These are phyloP conservation scores for Prosopis cineraria DNA, from an alignment of 306 rosid species.

Conservation along the genomic window DNA sequence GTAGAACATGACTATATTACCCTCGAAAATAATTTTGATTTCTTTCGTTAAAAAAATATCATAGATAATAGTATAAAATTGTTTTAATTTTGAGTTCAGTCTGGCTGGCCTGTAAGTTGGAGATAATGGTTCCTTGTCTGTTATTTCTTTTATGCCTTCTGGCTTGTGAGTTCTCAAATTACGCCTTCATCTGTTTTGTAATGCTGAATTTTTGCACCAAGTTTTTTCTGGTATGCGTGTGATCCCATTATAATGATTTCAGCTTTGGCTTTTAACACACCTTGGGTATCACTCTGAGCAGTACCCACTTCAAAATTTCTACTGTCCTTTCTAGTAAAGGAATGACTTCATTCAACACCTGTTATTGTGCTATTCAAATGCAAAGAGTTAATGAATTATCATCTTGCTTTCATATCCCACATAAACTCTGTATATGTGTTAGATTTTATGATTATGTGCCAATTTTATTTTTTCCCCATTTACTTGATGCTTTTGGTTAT, in stretches of 20 bases:
- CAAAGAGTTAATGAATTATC: background rate
- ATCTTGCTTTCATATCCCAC: conserved; percentile 6
- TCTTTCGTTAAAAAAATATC: too few species aligned
- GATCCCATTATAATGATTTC: background rate
- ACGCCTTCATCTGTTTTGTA: conserved; percentile 15
- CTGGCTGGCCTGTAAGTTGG: too few species aligned
- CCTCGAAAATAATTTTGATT: too few species aligned
- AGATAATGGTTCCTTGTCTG: too few species aligned
- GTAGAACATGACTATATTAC: too few species aligned
- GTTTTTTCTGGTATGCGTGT: background rate
- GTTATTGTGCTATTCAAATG: background rate
- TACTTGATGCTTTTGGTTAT: conserved; percentile 8
- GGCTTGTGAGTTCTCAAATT: background rate
- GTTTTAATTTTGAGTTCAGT: too few species aligned
- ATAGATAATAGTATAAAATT: too few species aligned
- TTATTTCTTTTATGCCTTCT: too few species aligned
- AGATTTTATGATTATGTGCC: background rate
- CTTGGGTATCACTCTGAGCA: conserved; percentile 2
- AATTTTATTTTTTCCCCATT: background rate
- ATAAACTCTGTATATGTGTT: background rate
- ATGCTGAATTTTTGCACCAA: background rate
- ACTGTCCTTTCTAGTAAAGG: background rate
- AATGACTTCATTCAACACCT: conserved; percentile 8
- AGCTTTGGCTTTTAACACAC: background rate
- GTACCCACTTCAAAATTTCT: background rate